A percentile compares a stretch with the other conserved stretches of the same genome.
phyloP scores from a whole-genome alignment of 257 asterid species.

The Anisodus tanguticus region DNA sequence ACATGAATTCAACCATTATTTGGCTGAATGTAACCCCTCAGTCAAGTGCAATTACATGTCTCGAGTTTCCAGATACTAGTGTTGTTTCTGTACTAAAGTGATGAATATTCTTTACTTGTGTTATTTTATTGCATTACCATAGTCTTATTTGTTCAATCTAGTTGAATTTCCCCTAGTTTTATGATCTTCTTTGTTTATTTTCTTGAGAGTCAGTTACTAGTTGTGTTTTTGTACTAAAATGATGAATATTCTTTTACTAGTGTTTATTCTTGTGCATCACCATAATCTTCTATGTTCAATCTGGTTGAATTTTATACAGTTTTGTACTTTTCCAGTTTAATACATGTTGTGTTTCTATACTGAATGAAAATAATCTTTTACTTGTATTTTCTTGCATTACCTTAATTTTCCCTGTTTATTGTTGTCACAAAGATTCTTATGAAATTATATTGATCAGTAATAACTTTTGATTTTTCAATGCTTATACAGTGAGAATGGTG shows the following conservation, averaged over 20 bases:
- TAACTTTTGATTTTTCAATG: neutral
- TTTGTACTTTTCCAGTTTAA: too few relatives aligned
- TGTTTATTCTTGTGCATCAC: too few relatives aligned
- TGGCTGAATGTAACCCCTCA: too few relatives aligned
- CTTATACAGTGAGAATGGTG: conserved; percentile 46
- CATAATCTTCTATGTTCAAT: too few relatives aligned
- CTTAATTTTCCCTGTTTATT: neutral
- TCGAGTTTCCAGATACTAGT: neutral
- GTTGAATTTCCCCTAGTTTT: neutral
- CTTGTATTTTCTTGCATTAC: neutral
- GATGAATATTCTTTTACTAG: too few relatives aligned
- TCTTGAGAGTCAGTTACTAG: neutral
- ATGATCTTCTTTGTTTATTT: neutral
- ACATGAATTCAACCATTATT: too few relatives aligned
- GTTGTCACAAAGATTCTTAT: too few relatives aligned
- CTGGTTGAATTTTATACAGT: neutral
- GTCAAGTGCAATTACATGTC: too few relatives aligned
- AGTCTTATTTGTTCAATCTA: neutral
- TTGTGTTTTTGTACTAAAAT: too few relatives aligned
- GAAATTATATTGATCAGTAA: too few relatives aligned
- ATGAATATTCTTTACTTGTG: neutral
- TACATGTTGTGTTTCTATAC: neutral
- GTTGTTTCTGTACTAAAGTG: neutral
- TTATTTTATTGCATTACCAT: too few relatives aligned
- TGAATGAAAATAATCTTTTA: neutral